These are phyloP conservation scores for Phytophthora chlamydospora DNA, from an alignment of 352 stramenopile species.

Conservation along the genomic window DNA sequence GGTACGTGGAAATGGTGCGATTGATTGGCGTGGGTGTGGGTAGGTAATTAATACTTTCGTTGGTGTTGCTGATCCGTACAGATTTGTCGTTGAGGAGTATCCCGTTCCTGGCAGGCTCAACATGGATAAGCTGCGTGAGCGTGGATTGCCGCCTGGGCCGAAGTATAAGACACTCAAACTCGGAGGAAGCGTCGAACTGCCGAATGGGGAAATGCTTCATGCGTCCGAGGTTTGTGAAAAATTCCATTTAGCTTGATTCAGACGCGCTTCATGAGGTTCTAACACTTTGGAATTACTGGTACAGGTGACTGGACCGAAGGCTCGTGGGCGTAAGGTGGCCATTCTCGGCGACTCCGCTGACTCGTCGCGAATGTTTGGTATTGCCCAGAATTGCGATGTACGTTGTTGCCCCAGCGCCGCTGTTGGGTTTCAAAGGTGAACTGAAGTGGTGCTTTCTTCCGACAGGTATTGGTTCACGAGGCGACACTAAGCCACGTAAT, in stretches of 20 bases:
- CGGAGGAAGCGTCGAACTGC: conserved; percentile 85
- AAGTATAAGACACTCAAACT: conserved; percentile 91
- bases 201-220: conserved; percentile 73
- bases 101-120: conserved; percentile 85
- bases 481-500: conserved; percentile 81
- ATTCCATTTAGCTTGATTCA: background rate
- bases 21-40: too few species aligned
- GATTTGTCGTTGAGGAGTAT: conserved; percentile 85
- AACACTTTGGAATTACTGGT: conserved; percentile 6
- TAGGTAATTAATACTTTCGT: background rate
- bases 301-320: conserved; percentile 65
- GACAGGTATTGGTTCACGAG: conserved; percentile 89
- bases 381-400: conserved; percentile 81
- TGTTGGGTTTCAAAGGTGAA: background rate
- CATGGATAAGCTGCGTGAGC: conserved; percentile 70
- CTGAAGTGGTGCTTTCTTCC: background rate
- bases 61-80: conserved; percentile 21
- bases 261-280: background rate
- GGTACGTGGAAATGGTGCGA: conserved; percentile 38
- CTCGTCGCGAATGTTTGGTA: conserved; percentile 77
- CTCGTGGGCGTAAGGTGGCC: conserved; percentile 71
- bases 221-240: conserved; percentile 68
- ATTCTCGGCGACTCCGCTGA: conserved; percentile 83
- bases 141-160: conserved; percentile 89
- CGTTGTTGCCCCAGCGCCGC: conserved; percentile 5